These are phyloP conservation scores for Plasmodium coatneyi DNA, from an alignment of 169 alveolate species.

Conservation along the genomic window DNA sequence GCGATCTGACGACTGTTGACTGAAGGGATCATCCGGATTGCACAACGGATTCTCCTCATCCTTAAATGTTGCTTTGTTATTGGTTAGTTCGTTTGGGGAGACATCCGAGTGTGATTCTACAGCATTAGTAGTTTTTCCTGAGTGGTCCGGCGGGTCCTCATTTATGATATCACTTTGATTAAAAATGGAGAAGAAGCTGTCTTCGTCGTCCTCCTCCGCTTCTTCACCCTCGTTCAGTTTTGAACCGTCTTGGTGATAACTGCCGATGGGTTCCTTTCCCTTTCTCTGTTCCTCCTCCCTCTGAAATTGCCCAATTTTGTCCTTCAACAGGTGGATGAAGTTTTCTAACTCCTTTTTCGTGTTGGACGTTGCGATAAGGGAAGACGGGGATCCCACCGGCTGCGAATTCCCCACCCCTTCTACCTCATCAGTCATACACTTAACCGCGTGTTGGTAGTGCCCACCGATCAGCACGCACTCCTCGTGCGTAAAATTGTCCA, in stretches of 20 bases:
- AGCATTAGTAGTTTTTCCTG: background rate
- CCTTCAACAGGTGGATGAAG: background rate
- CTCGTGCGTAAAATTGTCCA: conserved; percentile 8
- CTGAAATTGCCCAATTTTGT: conserved; percentile 9
- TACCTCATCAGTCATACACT: conserved; percentile 8
- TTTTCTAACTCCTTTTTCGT: conserved; percentile 39
- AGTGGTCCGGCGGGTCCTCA: conserved; percentile 7
- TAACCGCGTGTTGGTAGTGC: conserved; percentile 38
- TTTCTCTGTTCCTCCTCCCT: background rate
- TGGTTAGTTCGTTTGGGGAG: background rate
- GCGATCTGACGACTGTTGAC: background rate
- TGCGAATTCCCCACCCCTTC: background rate
- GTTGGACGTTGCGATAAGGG: conserved; percentile 4
- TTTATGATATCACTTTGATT: conserved; percentile 29
- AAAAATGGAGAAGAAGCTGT: conserved; percentile 58
- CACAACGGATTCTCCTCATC: background rate
- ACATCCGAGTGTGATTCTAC: background rate
- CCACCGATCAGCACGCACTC: conserved; percentile 44
- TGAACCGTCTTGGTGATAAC: background rate
- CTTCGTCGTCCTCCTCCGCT: conserved; percentile 20
- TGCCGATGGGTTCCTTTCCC: background rate
- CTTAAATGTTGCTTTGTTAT: background rate
- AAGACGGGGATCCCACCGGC: background rate
- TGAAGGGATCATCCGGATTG: background rate
- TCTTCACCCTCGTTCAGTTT: background rate